Evolutionary conservation across 2,329 filamentous ascomycete genomes (phyloP).

Genomic region (Stemphylium vesicarium): DNA sequence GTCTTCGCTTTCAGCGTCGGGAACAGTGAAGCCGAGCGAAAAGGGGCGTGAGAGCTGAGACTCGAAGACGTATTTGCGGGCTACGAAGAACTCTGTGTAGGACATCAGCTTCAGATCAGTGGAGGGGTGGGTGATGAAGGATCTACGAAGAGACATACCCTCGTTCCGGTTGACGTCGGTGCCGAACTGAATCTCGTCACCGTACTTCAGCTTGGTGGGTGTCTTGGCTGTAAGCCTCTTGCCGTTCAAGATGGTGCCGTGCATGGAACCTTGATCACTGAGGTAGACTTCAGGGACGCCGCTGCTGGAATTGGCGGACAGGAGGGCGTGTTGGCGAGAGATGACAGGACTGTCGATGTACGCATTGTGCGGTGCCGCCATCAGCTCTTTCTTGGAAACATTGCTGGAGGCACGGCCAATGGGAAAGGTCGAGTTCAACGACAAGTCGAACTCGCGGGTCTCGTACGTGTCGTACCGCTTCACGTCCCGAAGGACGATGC

Average conservation of each 20-base stretch:
- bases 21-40: conserved; percentile 41
- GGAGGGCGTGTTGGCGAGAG: conserved; percentile 69
- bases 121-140: background rate
- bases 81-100: conserved; percentile 38
- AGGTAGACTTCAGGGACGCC: conserved; percentile 52
- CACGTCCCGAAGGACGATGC: conserved; percentile 39
- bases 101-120: conserved; percentile 14
- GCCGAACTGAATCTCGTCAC: conserved; percentile 48
- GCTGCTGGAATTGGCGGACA: conserved; percentile 32
- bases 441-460: conserved; percentile 41
- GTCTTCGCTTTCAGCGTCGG: conserved; percentile 39
- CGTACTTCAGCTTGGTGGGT: conserved; percentile 33
- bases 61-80: conserved; percentile 42
- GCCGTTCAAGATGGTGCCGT: conserved; percentile 65
- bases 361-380: conserved; percentile 60
- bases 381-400: conserved; percentile 49
- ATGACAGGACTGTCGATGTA: conserved; percentile 76
- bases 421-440: conserved; percentile 31
- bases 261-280: conserved; percentile 65
- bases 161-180: conserved; percentile 44
- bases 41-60: conserved; percentile 22
- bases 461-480: conserved; percentile 51
- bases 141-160: conserved; percentile 27
- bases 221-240: conserved; percentile 30
- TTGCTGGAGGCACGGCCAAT: conserved; percentile 55